Evolutionary conservation across 2,329 filamentous ascomycete genomes (phyloP).

Genomic region (Pseudogymnoascus sp.): DNA sequence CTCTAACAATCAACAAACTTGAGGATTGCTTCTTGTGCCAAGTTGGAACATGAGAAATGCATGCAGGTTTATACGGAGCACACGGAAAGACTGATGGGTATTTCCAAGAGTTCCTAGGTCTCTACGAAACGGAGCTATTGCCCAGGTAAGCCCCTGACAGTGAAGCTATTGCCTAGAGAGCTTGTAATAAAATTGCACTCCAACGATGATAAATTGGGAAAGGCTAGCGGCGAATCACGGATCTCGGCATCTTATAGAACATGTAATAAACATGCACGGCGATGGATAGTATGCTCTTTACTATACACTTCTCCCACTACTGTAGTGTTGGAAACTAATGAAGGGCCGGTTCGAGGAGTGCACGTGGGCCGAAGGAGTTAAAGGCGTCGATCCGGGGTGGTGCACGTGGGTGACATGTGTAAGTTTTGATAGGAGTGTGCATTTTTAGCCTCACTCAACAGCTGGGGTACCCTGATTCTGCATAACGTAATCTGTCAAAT

Average conservation of each 20-base stretch:
- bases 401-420: not conserved
- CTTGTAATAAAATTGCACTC: not conserved
- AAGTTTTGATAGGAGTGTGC: not conserved
- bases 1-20: not conserved
- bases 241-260: not conserved
- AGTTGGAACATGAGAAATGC: not conserved
- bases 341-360: not conserved
- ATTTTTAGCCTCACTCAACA: not conserved
- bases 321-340: not conserved
- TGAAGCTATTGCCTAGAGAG: not conserved
- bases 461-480: not conserved
- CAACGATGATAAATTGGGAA: not conserved
- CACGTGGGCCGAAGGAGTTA: not conserved
- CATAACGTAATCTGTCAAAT: not conserved
- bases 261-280: not conserved
- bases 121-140: not conserved
- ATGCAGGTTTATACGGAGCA: not conserved
- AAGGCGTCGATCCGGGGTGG: not conserved
- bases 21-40: not conserved
- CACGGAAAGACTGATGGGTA: not conserved
- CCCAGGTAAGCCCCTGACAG: not conserved
- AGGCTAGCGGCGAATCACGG: not conserved
- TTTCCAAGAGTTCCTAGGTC: not conserved
- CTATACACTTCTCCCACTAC: not conserved
- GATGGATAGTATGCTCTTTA: not conserved